phyloP scores from a whole-genome alignment of 805 yeast genomes.

The Komagataella mondaviorum region DNA sequence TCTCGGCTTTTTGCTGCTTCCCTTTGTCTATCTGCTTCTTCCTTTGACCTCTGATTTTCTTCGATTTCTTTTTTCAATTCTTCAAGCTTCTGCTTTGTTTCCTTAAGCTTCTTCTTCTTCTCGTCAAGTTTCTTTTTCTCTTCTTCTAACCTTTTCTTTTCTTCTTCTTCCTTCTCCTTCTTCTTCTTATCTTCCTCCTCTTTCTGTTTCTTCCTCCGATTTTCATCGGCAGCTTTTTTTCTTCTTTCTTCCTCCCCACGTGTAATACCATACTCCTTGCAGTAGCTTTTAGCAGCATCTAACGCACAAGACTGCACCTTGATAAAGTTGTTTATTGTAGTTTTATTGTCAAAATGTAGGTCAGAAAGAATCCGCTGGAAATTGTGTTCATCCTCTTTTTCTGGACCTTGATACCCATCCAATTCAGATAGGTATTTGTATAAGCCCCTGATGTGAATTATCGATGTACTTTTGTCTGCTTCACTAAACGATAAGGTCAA shows the following conservation, averaged over 20 bases:
- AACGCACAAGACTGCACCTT: slow-evolving; percentile 28
- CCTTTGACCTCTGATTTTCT: neutral
- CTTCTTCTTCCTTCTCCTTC: neutral
- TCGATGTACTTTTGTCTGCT: slow-evolving; percentile 22
- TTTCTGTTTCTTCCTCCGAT: neutral
- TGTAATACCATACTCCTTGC: slow-evolving; percentile 22
- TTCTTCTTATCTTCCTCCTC: neutral
- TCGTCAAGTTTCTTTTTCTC: slow-evolving; percentile 13
- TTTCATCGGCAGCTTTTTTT: slow-evolving; percentile 4
- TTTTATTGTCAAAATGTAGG: slow-evolving; percentile 28
- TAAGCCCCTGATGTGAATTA: slow-evolving; percentile 21
- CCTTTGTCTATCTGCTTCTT: slow-evolving; percentile 9
- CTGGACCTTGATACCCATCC: neutral
- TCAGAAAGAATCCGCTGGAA: slow-evolving; percentile 30
- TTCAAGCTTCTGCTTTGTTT: slow-evolving; percentile 10
- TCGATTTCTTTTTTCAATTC: slow-evolving; percentile 7
- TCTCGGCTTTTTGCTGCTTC: slow-evolving; percentile 9
- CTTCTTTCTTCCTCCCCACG: slow-evolving; percentile 5
- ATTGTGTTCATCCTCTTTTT: neutral
- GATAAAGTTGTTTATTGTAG: slow-evolving; percentile 48
- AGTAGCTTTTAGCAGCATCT: slow-evolving; percentile 80
- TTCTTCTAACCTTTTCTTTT: neutral
- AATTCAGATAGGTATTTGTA: slow-evolving; percentile 6
- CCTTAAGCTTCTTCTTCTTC: slow-evolving; percentile 14
- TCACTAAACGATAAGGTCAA: slow-evolving; percentile 22